Base-by-base conservation (phyloP, 371 early-diverging fungal genomes). In the Parasitella parasitica region DNA sequence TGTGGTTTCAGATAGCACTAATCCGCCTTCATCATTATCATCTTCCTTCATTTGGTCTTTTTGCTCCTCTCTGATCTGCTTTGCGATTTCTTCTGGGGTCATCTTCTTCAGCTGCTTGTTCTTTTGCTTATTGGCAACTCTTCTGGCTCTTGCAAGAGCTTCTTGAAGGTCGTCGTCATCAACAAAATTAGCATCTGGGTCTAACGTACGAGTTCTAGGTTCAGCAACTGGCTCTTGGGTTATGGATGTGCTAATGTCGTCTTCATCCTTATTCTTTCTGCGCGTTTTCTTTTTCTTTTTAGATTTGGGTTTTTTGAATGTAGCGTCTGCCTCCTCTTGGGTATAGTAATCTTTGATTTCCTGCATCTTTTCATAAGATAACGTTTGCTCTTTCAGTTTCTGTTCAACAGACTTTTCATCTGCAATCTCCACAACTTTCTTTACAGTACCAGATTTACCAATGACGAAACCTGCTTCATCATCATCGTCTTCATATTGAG, bases 91-190 rank as follows among this genome's bases (percentile, higher is more conserved):
- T 39, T 88, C 88, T 1, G 82, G 83, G 6, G 83, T 82, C 61
- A 81, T 71, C 18, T 77, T 79, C 36, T 81, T 82, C 5, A 75
- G 43, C 2, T 67, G 48, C 22, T 72, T 75, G 27, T 67, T 59
- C 32, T 71, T 73, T 63, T 89, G 85, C 46, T 81, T 81, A 7
- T 83, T 85, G 0, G 86, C 88, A 27, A 83, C 59, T 32, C 89
- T 77, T 54, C 97, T 85, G 4, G 94, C 83, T 27, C 85, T 73
- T 0, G 95, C 86, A 27, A 97, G 73, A 2, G 94, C 91, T 36
- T 75, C 74, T 61, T 96, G 96, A 34, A 97, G 73, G 57, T 97
- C 97, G 60, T 96, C 96, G 70, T 97, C 97, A 63, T 97, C 97
- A 13, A 95, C 95, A 80, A 91, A 91, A 65, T 91, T 94, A 32